Percentiles rank a stretch among this genome's conserved stretches.
phyloP scores from a whole-genome alignment of 768 basidiomycete species.

The Auricularia sp. region DNA sequence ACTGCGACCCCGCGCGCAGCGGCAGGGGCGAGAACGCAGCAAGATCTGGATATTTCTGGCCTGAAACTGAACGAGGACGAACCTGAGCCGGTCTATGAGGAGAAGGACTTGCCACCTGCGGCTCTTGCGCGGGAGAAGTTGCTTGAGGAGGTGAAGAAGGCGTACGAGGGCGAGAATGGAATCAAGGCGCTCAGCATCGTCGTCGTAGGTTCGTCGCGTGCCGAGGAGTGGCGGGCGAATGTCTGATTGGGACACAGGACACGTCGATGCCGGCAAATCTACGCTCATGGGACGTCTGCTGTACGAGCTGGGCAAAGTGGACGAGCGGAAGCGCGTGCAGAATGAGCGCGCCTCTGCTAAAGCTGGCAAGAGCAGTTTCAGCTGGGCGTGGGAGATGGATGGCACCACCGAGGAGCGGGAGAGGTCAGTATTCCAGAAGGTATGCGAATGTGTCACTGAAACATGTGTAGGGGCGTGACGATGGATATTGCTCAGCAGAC shows the following conservation, averaged over 20 bases:
- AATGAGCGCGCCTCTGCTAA: slow-evolving; percentile 87
- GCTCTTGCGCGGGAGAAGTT: slow-evolving; percentile 70
- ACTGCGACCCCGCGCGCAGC: neutral
- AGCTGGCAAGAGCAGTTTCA: slow-evolving; percentile 89
- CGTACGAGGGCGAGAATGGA: slow-evolving; percentile 34
- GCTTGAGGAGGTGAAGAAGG: slow-evolving; percentile 63
- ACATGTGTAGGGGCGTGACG: slow-evolving; percentile 70
- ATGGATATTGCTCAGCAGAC: slow-evolving; percentile 92
- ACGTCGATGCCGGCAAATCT: slow-evolving; percentile 98
- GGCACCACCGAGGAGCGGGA: slow-evolving; percentile 88
- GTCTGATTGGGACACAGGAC: slow-evolving; percentile 44
- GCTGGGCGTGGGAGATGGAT: slow-evolving; percentile 97
- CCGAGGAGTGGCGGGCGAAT: neutral
- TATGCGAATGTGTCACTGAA: slow-evolving; percentile 4
- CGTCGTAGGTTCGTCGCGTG: slow-evolving; percentile 62
- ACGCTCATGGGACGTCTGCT: slow-evolving; percentile 92
- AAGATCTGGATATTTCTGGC: slow-evolving; percentile 62
- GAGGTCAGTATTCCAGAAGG: slow-evolving; percentile 42
- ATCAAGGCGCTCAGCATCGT: slow-evolving; percentile 78
- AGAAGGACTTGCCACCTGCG: slow-evolving; percentile 52
- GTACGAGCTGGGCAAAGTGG: slow-evolving; percentile 83
- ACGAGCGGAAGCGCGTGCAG: slow-evolving; percentile 71
- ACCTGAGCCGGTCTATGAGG: slow-evolving; percentile 16
- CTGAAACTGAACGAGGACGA: slow-evolving; percentile 46
- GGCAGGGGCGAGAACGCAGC: slow-evolving; percentile 23